phyloP scores from a whole-genome alignment of 78 protist genomes.

The Diacronema lutheri region DNA sequence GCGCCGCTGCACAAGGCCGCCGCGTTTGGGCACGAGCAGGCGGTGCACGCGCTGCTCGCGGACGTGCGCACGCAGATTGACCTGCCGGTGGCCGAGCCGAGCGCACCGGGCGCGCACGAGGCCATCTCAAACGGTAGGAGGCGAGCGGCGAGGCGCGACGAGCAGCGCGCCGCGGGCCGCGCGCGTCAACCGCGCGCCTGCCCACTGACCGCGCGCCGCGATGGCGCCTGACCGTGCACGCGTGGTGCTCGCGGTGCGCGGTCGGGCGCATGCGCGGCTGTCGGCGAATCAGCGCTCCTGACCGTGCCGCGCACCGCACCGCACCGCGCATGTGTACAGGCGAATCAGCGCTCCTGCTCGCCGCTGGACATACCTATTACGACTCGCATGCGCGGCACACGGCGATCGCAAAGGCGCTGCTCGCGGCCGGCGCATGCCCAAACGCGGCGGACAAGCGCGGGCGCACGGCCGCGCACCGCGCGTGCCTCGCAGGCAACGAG shows the following conservation, averaged over 20 bases:
- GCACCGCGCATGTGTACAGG: too few relatives aligned
- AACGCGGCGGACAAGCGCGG: not conserved
- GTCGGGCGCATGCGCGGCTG: too few relatives aligned
- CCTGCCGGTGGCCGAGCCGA: not conserved
- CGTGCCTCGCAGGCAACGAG: not conserved
- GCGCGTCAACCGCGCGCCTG: too few relatives aligned
- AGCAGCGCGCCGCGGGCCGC: too few relatives aligned
- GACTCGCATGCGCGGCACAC: not conserved
- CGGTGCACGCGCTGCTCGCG: not conserved
- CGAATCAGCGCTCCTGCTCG: too few relatives aligned
- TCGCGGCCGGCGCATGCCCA: not conserved
- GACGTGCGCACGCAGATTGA: not conserved
- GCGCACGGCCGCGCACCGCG: not conserved
- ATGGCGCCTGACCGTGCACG: too few relatives aligned
- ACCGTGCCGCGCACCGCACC: too few relatives aligned
- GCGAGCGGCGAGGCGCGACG: too few relatives aligned
- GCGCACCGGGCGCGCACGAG: not conserved
- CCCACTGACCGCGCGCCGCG: too few relatives aligned
- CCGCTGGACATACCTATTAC: not conserved
- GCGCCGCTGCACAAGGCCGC: conserved; percentile 12
- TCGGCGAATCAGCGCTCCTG: too few relatives aligned
- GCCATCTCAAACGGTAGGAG: not conserved
- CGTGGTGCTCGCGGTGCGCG: too few relatives aligned
- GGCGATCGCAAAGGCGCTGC: not conserved
- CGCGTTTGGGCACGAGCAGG: not conserved